Evolutionary conservation across 495 filamentous ascomycete species (phyloP).

Genomic region (Penicillium atrosanguineum): DNA sequence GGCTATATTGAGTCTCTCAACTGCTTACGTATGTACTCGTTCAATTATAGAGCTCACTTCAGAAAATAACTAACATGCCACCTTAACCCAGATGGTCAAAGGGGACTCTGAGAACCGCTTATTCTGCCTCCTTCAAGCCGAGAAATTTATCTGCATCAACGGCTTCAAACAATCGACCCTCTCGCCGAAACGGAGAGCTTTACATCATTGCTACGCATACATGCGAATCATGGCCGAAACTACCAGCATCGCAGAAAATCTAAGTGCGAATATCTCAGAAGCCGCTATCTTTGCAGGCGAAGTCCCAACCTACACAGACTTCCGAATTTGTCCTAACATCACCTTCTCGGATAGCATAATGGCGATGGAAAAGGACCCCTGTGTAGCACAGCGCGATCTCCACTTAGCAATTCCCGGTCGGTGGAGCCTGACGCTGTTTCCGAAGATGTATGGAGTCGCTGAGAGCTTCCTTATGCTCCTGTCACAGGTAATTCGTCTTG

Average conservation of each 20-base stretch:
- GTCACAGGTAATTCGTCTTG: slow-evolving; percentile 22
- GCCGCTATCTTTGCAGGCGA: background rate
- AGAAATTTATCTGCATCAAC: slow-evolving; percentile 17
- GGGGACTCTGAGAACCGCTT: slow-evolving; percentile 15
- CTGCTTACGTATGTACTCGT: slow-evolving; percentile 16
- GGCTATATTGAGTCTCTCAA: slow-evolving; percentile 20
- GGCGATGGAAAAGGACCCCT: slow-evolving; percentile 20
- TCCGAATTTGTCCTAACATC: slow-evolving; percentile 13
- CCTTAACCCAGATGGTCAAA: slow-evolving; percentile 13
- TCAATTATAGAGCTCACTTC: no score
- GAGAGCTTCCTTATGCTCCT: slow-evolving; percentile 24
- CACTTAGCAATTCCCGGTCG: slow-evolving; percentile 23
- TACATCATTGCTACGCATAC: slow-evolving; percentile 25
- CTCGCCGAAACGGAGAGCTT: slow-evolving; percentile 16
- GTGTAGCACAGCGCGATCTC: slow-evolving; percentile 19
- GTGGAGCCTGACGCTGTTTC: slow-evolving; percentile 21
- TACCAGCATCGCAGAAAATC: slow-evolving; percentile 12
- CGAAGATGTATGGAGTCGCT: slow-evolving; percentile 21
- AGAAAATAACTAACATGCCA: background rate
- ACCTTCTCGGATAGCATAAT: slow-evolving; percentile 14
- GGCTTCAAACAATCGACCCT: slow-evolving; percentile 14
- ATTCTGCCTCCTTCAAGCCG: slow-evolving; percentile 15
- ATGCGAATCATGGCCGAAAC: slow-evolving; percentile 30
- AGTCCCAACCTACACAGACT: slow-evolving; percentile 3
- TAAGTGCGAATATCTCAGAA: background rate